A percentile compares a stretch with the other conserved stretches of the same genome.
These are phyloP conservation scores for Blastomyces parvus DNA, from an alignment of 2,329 filamentous ascomycete genomes.

Conservation along the genomic window DNA sequence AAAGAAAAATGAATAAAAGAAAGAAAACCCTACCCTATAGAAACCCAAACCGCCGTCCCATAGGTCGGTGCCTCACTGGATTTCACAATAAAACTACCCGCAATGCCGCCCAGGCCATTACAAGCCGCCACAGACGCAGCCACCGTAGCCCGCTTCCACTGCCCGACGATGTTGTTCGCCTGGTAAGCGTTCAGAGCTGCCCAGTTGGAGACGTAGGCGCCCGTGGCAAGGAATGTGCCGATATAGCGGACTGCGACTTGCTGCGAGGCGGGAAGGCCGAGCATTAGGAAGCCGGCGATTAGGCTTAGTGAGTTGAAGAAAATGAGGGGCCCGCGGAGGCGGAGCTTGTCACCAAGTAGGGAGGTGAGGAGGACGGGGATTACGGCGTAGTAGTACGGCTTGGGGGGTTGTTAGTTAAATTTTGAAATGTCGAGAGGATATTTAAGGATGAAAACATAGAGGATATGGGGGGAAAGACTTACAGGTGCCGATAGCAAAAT, in stretches of 20 bases:
- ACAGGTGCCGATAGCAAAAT: conserved; percentile 55
- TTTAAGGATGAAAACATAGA: background rate
- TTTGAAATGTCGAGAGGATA: background rate
- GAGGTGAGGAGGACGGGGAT: conserved; percentile 56
- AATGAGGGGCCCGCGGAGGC: conserved; percentile 54
- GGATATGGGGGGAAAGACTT: conserved; percentile 9
- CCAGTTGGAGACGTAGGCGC: conserved; percentile 61
- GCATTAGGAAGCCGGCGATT: conserved; percentile 55
- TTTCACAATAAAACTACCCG: conserved; percentile 56
- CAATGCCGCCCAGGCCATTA: conserved; percentile 56
- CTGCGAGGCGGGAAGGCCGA: conserved; percentile 46
- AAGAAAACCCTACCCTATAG: conserved; percentile 41
- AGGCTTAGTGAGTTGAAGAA: conserved; percentile 54
- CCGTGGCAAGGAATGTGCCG: conserved; percentile 56
- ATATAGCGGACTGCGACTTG: conserved; percentile 55
- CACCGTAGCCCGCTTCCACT: conserved; percentile 56
- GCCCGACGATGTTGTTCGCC: conserved; percentile 53
- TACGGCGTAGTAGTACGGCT: conserved; percentile 58
- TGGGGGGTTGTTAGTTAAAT: conserved; percentile 6
- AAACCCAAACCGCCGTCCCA: conserved; percentile 57
- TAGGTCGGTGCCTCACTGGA: conserved; percentile 54
- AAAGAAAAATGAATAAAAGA: background rate
- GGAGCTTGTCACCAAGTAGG: conserved; percentile 51
- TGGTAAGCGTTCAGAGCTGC: conserved; percentile 55
- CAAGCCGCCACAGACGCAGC: conserved; percentile 51